Evolutionary conservation across 306 rosid species (phyloP), one percentile per base, ranked within the genome.

Genomic region (Heteromeles arbutifolia): DNA sequence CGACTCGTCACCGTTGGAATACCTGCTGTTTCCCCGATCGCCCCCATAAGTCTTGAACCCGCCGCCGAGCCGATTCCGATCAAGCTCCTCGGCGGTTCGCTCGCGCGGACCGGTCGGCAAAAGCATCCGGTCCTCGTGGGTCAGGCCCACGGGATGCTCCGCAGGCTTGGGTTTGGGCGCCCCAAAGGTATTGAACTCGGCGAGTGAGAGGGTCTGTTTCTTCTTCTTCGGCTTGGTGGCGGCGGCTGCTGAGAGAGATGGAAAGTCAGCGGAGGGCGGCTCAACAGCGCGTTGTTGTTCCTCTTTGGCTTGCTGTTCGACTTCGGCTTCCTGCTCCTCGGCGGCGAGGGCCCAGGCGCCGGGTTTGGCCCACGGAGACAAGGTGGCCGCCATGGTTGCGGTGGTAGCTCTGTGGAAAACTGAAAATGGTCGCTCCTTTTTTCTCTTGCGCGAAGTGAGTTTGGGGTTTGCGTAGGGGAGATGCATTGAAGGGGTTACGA

Each of bases 291-390:
- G 54, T 17, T 26, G 70, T 8, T 11, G 61, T 21, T 82, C 59
- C 41, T 45, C 45, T 45, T 74, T 17, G 5, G 76, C 80, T 26
- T 89, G 88, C 48, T 87, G 88, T 29, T 86, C 91, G 58, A 94
- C 93, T 50, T 92, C 90, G 4, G 78, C 93, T 44, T 94, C 98
- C 58, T 94, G 83, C 76, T 86, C 86, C 57, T 94, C 97, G 7
- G 96, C 62, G 24, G 89, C 98, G 8, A 94, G 84, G 11, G 98
- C 98, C 98, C 98, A 94, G 3, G 97, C 96, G n/a, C 97, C 95
- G 13, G 98, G 97, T 66, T 92, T 94, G 14, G 90, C 79, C 98
- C 98, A 94, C 2, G 93, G 87, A 85, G 97, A 87, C 61, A 85
- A 84, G 4, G 97, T 88, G 74, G 98, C 97, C 87, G 98, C 97